Evolutionary conservation across 2,329 filamentous ascomycete species (phyloP).

Genomic region (Cladosporium austrohemisphaericum): DNA sequence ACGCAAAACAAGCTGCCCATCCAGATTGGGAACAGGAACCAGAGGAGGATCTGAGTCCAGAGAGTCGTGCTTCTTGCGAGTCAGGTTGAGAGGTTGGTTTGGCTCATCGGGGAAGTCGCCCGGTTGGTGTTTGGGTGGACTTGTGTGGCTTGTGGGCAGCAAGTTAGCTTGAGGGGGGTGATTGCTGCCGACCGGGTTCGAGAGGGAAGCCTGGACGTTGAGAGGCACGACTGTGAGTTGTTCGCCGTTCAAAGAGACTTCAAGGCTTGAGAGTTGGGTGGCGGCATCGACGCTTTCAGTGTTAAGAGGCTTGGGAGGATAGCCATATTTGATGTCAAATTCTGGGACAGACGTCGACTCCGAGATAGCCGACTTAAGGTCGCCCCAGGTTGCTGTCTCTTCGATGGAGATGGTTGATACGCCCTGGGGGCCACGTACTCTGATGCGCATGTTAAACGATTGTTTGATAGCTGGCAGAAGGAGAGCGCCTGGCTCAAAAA

Average conservation of each 20-base stretch:
- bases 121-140: slow-evolving; percentile 25
- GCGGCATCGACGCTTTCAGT: slow-evolving; percentile 51
- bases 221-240: slow-evolving; percentile 61
- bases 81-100: slow-evolving; percentile 34
- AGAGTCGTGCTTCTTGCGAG: slow-evolving; percentile 42
- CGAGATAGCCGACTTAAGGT: slow-evolving; percentile 59
- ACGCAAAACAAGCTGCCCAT: slow-evolving; percentile 65
- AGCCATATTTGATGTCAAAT: slow-evolving; percentile 80
- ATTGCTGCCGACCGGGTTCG: slow-evolving; percentile 28
- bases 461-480: no score
- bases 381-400: slow-evolving; percentile 62
- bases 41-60: slow-evolving; percentile 59
- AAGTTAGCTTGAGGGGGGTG: slow-evolving; percentile 22
- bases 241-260: slow-evolving; percentile 62
- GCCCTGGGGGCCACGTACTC: slow-evolving; percentile 71
- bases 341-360: slow-evolving; percentile 60
- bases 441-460: slow-evolving; percentile 60
- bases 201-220: slow-evolving; percentile 37
- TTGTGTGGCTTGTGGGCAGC: slow-evolving; percentile 22
- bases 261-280: slow-evolving; percentile 53
- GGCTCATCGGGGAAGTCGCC: slow-evolving; percentile 25
- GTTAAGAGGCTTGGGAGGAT: slow-evolving; percentile 69
- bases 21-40: slow-evolving; percentile 53
- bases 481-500: no score
- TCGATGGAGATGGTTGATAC: slow-evolving; percentile 66